Evolutionary conservation across 2,329 filamentous ascomycete genomes (phyloP).

Genomic region (Thielaviopsis ethacetica): DNA sequence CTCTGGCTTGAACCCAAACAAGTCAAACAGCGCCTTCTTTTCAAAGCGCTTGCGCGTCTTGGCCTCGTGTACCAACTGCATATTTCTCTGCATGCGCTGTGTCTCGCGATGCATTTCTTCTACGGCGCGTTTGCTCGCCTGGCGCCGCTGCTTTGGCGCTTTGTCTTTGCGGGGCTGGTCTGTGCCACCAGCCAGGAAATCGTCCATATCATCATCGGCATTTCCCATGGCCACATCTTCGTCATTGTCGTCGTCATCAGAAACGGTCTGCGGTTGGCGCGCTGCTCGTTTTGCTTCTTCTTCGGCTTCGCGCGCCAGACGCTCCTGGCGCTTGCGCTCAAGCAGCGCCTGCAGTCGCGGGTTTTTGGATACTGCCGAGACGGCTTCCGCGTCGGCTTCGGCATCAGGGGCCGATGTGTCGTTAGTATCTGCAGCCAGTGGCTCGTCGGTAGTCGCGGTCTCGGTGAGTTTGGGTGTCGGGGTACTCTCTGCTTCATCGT

Average conservation of each 20-base stretch:
- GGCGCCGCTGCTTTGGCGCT: slow-evolving; percentile 52
- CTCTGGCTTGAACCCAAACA: slow-evolving; percentile 55
- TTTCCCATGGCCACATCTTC: slow-evolving; percentile 20
- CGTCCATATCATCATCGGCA: slow-evolving; percentile 33
- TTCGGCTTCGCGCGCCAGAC: slow-evolving; percentile 48
- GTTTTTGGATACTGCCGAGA: slow-evolving; percentile 28
- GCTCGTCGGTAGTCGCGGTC: slow-evolving; percentile 18
- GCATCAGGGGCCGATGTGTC: slow-evolving; percentile 15
- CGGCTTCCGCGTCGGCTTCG: slow-evolving; percentile 28
- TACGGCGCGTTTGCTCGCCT: slow-evolving; percentile 84
- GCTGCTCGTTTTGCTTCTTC: slow-evolving; percentile 23
- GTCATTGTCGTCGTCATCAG: slow-evolving; percentile 23
- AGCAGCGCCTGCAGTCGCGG: slow-evolving; percentile 56
- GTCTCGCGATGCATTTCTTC: slow-evolving; percentile 94
- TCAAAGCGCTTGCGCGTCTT: slow-evolving; percentile 84
- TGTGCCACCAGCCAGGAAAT: slow-evolving; percentile 1
- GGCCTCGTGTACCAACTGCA: slow-evolving; percentile 81
- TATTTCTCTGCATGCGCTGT: slow-evolving; percentile 73
- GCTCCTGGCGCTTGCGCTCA: slow-evolving; percentile 55
- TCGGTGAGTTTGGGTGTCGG: slow-evolving; percentile 19
- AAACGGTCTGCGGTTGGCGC: slow-evolving; percentile 24
- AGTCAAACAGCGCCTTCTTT: slow-evolving; percentile 65
- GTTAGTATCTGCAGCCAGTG: slow-evolving; percentile 10
- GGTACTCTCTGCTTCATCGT: slow-evolving; percentile 13
- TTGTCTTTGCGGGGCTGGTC: slow-evolving; percentile 44